Conservation (phyloP, 306 rosid genomes). For the Glycyrrhiza uralensis region DNA sequence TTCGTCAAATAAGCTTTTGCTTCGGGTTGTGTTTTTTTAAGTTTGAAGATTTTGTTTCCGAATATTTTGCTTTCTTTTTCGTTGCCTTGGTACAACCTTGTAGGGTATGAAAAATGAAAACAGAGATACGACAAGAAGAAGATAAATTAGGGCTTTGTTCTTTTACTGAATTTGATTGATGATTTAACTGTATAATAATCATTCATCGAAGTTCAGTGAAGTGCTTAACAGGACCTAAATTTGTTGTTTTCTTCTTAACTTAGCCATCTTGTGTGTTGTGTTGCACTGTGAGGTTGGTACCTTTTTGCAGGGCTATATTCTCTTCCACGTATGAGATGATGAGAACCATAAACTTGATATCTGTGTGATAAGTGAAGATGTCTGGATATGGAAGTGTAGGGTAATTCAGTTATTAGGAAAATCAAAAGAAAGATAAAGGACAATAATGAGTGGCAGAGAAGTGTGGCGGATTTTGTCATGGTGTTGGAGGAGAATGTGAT, state of each 20-base stretch:
- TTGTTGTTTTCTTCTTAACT: not conserved
- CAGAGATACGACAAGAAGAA: not conserved
- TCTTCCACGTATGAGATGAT: not conserved
- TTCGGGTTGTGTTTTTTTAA: not conserved
- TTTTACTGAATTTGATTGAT: not conserved
- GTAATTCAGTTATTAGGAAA: not conserved
- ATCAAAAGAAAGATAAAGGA: not conserved
- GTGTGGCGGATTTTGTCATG: not conserved
- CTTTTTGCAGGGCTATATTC: not conserved
- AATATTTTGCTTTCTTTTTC: not conserved
- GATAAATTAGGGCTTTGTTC: conserved; percentile 27
- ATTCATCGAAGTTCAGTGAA: not conserved
- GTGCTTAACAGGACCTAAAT: not conserved
- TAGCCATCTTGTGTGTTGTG: no score
- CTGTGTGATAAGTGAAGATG: not conserved
- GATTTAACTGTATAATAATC: not conserved
- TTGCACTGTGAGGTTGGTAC: not conserved
- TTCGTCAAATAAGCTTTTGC: not conserved
- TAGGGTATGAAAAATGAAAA: not conserved
- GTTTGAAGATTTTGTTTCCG: conserved; percentile 13
- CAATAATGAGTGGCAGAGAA: not conserved
- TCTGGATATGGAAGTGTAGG: not conserved
- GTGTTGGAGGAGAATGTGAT: not conserved
- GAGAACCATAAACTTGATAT: not conserved
- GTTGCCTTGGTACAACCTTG: not conserved